These are phyloP conservation scores for Bertia moriformis DNA, from an alignment of 2,329 filamentous ascomycete genomes.

Conservation along the genomic window DNA sequence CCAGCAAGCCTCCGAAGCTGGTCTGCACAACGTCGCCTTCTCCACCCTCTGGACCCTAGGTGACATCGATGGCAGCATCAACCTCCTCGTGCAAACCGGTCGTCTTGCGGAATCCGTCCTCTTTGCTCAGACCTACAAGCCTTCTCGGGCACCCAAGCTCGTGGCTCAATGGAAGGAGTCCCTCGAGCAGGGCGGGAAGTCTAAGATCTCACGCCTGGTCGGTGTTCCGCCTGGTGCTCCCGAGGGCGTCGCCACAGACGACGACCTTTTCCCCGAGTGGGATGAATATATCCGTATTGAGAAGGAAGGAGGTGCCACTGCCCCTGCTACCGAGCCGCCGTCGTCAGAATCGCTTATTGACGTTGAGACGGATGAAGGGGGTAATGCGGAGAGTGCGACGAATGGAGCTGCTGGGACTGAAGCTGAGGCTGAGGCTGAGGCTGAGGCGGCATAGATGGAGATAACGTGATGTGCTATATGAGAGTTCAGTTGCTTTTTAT, in stretches of 20 bases:
- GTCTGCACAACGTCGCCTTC: constrained; percentile 85
- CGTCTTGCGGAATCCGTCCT: constrained; percentile 74
- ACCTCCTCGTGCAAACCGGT: constrained; percentile 65
- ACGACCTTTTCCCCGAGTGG: constrained; percentile 92
- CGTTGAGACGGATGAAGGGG: not conserved
- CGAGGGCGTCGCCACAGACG: constrained; percentile 42
- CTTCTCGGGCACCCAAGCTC: constrained; percentile 53
- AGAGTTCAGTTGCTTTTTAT: no score
- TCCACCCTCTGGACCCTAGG: constrained; percentile 76
- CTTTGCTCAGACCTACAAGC: constrained; percentile 91
- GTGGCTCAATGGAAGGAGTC: constrained; percentile 69
- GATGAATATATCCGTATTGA: constrained; percentile 77
- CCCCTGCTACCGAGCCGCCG: not conserved
- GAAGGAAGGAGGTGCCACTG: constrained; percentile 38
- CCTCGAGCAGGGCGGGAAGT: constrained; percentile 73
- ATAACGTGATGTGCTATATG: no score
- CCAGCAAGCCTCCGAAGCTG: constrained; percentile 58
- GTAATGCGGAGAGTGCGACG: not conserved
- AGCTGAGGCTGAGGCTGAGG: not conserved
- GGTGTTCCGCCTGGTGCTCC: constrained; percentile 42
- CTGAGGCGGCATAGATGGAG: no score
- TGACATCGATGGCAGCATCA: constrained; percentile 68
- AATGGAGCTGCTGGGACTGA: not conserved
- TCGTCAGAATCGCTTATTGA: not conserved
- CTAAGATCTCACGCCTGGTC: constrained; percentile 68